These are phyloP conservation scores for Apiospora pterosperma DNA, from an alignment of 2,329 filamentous ascomycete species.

Conservation along the genomic window DNA sequence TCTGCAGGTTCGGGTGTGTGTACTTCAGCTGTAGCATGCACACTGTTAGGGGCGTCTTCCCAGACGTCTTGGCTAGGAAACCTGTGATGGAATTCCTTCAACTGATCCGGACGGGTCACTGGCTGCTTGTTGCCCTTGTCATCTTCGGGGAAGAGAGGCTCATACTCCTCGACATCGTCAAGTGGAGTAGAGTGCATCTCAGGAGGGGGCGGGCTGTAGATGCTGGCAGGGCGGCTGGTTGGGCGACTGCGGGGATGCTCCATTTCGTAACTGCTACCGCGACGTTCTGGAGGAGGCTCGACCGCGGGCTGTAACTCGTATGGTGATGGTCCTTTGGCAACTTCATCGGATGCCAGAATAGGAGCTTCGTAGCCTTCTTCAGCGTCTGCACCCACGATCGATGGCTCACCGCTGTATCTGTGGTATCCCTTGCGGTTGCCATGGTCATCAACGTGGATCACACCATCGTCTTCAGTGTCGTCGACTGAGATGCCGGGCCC, in stretches of 20 bases:
- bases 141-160: slow-evolving; percentile 87
- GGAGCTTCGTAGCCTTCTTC: slow-evolving; percentile 63
- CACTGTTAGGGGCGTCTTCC: slow-evolving; percentile 90
- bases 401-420: slow-evolving; percentile 42
- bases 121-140: slow-evolving; percentile 44
- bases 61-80: slow-evolving; percentile 97
- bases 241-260: slow-evolving; percentile 60
- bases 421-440: slow-evolving; percentile 39
- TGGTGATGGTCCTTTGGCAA: slow-evolving; percentile 67
- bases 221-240: slow-evolving; percentile 60
- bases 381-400: slow-evolving; percentile 54
- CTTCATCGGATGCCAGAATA: slow-evolving; percentile 85
- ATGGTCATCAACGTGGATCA: slow-evolving; percentile 77
- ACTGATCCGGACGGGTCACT: slow-evolving; percentile 38
- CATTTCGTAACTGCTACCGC: slow-evolving; percentile 54
- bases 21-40: slow-evolving; percentile 76
- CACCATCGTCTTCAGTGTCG: slow-evolving; percentile 45
- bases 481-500: slow-evolving; percentile 21
- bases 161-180: slow-evolving; percentile 90
- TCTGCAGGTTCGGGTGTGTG: slow-evolving; percentile 69
- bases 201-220: slow-evolving; percentile 53
- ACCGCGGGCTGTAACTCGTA: slow-evolving; percentile 77
- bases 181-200: slow-evolving; percentile 66
- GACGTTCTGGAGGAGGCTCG: slow-evolving; percentile 66
- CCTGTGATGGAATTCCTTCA: slow-evolving; percentile 56